A percentile compares a stretch with the other conserved stretches of the same genome.
phyloP scores from a whole-genome alignment of 2,329 filamentous ascomycete genomes.

The Calycina herbarum region DNA sequence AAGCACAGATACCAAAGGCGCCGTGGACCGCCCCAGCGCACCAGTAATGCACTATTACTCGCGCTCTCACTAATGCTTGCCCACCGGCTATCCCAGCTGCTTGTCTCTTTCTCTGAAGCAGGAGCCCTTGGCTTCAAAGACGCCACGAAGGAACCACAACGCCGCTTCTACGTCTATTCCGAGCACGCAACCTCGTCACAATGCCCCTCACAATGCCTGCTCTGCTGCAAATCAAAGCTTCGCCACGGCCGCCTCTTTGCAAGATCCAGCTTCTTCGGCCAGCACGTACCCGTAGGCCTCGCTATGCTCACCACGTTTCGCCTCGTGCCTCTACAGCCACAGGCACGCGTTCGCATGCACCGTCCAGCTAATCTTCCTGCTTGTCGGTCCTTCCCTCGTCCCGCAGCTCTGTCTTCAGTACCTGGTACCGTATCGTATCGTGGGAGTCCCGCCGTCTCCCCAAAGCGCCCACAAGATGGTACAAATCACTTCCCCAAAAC shows the following conservation, averaged over 20 bases:
- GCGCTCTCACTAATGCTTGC: constrained; percentile 21
- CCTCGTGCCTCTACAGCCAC: constrained; percentile 35
- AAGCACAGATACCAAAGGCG: constrained; percentile 29
- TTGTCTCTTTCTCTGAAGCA: constrained; percentile 14
- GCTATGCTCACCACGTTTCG: constrained; percentile 36
- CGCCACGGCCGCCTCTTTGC: constrained; percentile 15
- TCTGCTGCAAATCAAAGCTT: constrained; percentile 25
- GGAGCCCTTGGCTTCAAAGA: constrained; percentile 12
- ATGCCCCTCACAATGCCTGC: constrained; percentile 16
- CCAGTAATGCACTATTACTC: constrained; percentile 32
- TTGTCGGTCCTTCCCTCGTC: constrained; percentile 13
- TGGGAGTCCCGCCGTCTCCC: constrained; percentile 13
- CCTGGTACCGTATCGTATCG: constrained; percentile 13
- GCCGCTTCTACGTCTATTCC: constrained; percentile 19
- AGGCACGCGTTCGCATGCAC: constrained; percentile 37
- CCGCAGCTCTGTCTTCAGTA: constrained; percentile 14
- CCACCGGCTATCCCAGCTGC: constrained; percentile 23
- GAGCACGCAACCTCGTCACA: constrained; percentile 21
- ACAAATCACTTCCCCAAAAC: constrained; percentile 14
- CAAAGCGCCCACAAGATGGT: constrained; percentile 13
- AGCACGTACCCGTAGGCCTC: constrained; percentile 30
- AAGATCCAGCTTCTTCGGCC: constrained; percentile 18
- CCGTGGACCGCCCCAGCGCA: constrained; percentile 29
- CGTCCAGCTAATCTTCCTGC: constrained; percentile 5
- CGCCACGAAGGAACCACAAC: constrained; percentile 21